Conservation (phyloP, 441 rosid species). For the Erodium trifolium region DNA sequence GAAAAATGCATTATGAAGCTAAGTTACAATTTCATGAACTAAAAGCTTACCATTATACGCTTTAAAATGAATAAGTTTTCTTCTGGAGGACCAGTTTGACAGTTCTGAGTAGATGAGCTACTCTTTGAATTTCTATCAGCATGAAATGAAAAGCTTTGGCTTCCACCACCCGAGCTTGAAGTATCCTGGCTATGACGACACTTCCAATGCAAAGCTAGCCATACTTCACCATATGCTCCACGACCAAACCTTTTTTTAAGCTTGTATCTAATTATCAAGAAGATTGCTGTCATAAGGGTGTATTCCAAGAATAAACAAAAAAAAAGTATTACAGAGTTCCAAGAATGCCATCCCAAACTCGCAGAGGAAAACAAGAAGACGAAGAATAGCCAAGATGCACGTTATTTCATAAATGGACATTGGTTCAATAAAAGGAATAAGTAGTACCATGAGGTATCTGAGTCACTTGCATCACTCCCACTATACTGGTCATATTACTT, state of each 20-base stretch:
- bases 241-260: conserved; percentile 85
- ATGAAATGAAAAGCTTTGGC: conserved; percentile 32
- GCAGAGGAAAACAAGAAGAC: too few species aligned
- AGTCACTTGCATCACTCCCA: background rate
- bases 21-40: conserved; percentile 3
- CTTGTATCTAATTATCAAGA: conserved; percentile 50
- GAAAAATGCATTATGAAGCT: conserved; percentile 9
- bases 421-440: too few species aligned
- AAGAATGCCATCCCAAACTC: too few species aligned
- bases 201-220: conserved; percentile 88
- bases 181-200: conserved; percentile 44
- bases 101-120: conserved; percentile 33
- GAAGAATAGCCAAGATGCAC: too few species aligned
- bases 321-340: background rate
- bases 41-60: conserved; percentile 73
- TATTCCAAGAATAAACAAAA: conserved; percentile 4
- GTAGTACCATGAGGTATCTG: too few species aligned
- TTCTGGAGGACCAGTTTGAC: conserved; percentile 36
- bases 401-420: too few species aligned
- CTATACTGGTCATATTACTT: background rate
- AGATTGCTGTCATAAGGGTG: conserved; percentile 17
- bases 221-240: conserved; percentile 94
- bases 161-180: conserved; percentile 37
- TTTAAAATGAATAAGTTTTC: conserved; percentile 62
- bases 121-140: conserved; percentile 27